Evolutionary conservation across 345 rosid genomes (phyloP).

Genomic region (Corchorus olitorius): DNA sequence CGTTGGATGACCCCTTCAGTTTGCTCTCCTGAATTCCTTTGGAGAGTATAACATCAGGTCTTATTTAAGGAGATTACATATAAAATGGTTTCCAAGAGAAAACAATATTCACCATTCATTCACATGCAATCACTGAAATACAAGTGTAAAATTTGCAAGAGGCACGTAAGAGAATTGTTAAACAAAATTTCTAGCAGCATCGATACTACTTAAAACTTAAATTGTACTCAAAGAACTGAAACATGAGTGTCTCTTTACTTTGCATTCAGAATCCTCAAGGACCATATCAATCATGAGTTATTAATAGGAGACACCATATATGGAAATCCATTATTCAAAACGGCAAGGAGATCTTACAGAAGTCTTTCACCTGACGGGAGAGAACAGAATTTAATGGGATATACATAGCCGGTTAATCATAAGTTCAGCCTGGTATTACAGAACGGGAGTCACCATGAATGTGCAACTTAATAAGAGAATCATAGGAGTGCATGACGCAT

Average conservation of each 20-base stretch:
- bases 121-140: not conserved
- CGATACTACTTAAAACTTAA: not conserved
- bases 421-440: not conserved
- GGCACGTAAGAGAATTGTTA: not conserved
- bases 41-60: conserved; percentile 21
- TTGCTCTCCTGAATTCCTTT: conserved; percentile 36
- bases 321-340: no score
- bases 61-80: not conserved
- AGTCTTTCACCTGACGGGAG: not conserved
- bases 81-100: not conserved
- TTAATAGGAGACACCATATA: not conserved
- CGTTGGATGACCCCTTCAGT: conserved; percentile 25
- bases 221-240: not conserved
- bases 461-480: not conserved
- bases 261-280: not conserved
- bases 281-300: not conserved
- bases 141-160: not conserved
- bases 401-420: not conserved
- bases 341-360: not conserved
- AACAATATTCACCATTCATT: not conserved
- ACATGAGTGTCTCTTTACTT: not conserved
- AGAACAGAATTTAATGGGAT: not conserved
- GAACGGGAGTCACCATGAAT: not conserved
- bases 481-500: not conserved
- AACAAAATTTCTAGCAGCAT: conserved; percentile 1